Base-by-base conservation (phyloP, 345 rosid species). In the Eucalyptus curtisii region DNA sequence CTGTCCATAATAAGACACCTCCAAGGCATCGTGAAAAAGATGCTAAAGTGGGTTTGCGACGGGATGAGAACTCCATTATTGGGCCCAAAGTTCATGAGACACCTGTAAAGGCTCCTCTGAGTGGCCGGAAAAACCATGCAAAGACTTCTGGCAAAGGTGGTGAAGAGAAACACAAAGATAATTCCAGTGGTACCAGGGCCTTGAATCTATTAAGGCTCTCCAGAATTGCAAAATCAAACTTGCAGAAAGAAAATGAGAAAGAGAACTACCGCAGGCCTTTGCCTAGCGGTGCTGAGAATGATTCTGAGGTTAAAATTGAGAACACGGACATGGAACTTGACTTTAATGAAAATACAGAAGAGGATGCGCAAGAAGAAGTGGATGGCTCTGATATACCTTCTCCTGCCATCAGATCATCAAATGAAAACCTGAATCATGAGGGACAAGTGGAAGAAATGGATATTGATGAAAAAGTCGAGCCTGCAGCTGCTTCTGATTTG, bases 251-350 rank as follows among this genome's bases (percentile, higher is more conserved):
- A 93, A 98, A 97, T 88, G 99, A 98, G 91, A 98, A 98, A 93
- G 99, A 98, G 93, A 98, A 98, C 90, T 98, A 98, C 85, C 90
- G 99, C 64, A 94, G 99, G 92, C 98, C 96, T 52, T 90, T 93
- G 92, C 95, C 98, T 86, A 94, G 91, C 88, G 91, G 92, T 87
- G 91, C 94, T 61, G 97, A 97, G 93, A 95, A 95, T 88, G 94
- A 96, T 91, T 91, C 99, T 87, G 99, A 98, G 87, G 97, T 98
- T 85, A 96, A 97, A 91, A 96, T 97, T 59, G 98, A 98, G 92
- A 96, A 97, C 93, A 95, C 94, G 8, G 99, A 98, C 90, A 97
- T 98, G 99, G 99, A 98, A 90, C 99, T 98, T 91, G 97, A 98
- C 94, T 98, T 98, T 92, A 92, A 95, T 89, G 99, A 98, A 93